Evolutionary conservation across 805 yeast genomes (phyloP).

Genomic region (Brettanomyces anomalus): DNA sequence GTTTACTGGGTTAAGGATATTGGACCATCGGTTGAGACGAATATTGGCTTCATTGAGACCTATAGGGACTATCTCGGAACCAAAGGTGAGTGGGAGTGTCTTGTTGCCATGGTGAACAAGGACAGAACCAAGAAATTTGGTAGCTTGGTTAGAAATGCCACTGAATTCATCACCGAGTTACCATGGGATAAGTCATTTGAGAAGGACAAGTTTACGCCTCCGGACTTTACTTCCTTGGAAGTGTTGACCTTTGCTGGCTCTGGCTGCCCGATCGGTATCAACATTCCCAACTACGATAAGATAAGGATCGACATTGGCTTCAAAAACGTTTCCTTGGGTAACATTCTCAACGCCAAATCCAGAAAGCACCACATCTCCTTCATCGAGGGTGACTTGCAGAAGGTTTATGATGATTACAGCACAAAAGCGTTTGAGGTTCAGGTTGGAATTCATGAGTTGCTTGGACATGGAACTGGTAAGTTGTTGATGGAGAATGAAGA

Average conservation of each 20-base stretch:
- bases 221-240: constrained; percentile 86
- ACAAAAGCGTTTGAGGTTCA: constrained; percentile 86
- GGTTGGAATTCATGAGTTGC: constrained; percentile 85
- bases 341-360: constrained; percentile 69
- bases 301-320: constrained; percentile 78
- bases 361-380: constrained; percentile 63
- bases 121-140: constrained; percentile 79
- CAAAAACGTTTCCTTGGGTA: constrained; percentile 84
- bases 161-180: constrained; percentile 49
- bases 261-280: constrained; percentile 90
- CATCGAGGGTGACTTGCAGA: constrained; percentile 42
- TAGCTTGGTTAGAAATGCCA: constrained; percentile 58
- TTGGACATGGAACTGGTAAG: constrained; percentile 91
- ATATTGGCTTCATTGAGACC: constrained; percentile 87
- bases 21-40: constrained; percentile 70
- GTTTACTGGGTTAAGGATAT: constrained; percentile 81
- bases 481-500: constrained; percentile 49
- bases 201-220: constrained; percentile 81
- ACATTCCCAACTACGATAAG: constrained; percentile 88
- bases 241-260: constrained; percentile 84
- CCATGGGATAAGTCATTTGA: constrained; percentile 78
- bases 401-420: constrained; percentile 57
- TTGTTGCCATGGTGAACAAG: constrained; percentile 84
- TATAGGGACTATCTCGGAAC: constrained; percentile 90
- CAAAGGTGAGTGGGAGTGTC: constrained; percentile 89